phyloP scores from a whole-genome alignment of 148 eudicot genomes.

The Nepenthes gracilis region DNA sequence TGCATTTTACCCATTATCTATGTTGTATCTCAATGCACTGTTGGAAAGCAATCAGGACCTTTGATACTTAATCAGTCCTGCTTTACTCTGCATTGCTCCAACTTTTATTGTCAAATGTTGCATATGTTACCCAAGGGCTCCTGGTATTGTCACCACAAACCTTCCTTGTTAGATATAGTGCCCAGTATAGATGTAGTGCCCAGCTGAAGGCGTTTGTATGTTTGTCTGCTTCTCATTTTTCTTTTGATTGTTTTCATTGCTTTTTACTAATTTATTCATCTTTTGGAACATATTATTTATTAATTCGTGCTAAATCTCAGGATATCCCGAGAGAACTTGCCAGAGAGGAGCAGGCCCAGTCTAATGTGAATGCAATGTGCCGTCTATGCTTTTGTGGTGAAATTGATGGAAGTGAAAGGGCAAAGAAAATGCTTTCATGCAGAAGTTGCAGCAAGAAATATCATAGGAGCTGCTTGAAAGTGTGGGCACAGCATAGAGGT shows the following conservation, averaged over 20 bases:
- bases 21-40: too few relatives aligned
- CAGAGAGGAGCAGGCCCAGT: slow-evolving; percentile 55
- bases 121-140: too few relatives aligned
- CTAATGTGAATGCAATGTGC: slow-evolving; percentile 70
- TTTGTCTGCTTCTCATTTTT: neutral
- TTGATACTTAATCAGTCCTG: too few relatives aligned
- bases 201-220: too few relatives aligned
- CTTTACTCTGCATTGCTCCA: too few relatives aligned
- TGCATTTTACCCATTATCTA: too few relatives aligned
- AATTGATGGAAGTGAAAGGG: slow-evolving; percentile 80
- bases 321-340: slow-evolving; percentile 39
- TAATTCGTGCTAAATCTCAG: slow-evolving; percentile 17
- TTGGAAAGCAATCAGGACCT: too few relatives aligned
- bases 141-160: too few relatives aligned
- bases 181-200: too few relatives aligned
- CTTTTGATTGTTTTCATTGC: neutral
- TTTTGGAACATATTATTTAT: neutral
- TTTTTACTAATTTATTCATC: neutral
- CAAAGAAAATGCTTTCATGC: slow-evolving; percentile 86
- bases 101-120: too few relatives aligned
- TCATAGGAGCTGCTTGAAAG: slow-evolving; percentile 81
- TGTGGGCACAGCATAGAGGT: slow-evolving; percentile 94
- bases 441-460: slow-evolving; percentile 82
- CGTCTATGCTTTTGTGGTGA: slow-evolving; percentile 88
- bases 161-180: too few relatives aligned